Base-by-base conservation (phyloP, 306 rosid species). In the Vigna angularis region DNA sequence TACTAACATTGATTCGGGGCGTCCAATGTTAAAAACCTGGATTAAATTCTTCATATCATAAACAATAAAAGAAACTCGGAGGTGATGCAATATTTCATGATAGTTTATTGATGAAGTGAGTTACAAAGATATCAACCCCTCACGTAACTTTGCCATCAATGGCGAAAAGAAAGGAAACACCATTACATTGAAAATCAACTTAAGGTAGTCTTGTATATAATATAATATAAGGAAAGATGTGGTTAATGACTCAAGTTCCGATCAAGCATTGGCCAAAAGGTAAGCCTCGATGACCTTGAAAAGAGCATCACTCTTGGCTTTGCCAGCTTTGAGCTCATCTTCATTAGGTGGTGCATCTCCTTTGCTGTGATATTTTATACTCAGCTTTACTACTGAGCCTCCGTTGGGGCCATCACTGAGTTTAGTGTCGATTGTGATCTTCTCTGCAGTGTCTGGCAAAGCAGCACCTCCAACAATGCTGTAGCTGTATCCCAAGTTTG, bases 241-340 rank as follows among this genome's bases (percentile, higher is more conserved):
- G 6, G 6, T 0, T 34, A 42, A 42, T 8, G 2, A 34, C 38
- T 42, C 5, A 45, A 11, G 38, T 36, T 12, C 3, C 1, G 50
- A 45, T 45, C 15, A 45, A 12, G 50, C 5, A 45, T 45, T 45
- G 16, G 50, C 50, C 50, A 45, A 63, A 75, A 85, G 72, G 10
- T 81, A 85, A 16, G 56, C 81, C 36, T 81, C 88, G 12, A 85
- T 28, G 69, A 78, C 85, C 76, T 78, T 85, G 73, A 85, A 85
- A 14, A 85, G 81, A 7, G 68, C 74, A 45, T 78, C 79, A 1
- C 83, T 83, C 72, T 56, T 85, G 9, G 78, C 85, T 22, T 85
- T 85, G 0, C 83, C 88, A 17, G 4, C 36, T 18, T 81, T 68
- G 56, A 77, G 42, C 0, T 59, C 42, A 0, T 59, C 20, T 32